Conservation (phyloP, 1,284 basidiomycete species). For the Trichosporon faecale region DNA sequence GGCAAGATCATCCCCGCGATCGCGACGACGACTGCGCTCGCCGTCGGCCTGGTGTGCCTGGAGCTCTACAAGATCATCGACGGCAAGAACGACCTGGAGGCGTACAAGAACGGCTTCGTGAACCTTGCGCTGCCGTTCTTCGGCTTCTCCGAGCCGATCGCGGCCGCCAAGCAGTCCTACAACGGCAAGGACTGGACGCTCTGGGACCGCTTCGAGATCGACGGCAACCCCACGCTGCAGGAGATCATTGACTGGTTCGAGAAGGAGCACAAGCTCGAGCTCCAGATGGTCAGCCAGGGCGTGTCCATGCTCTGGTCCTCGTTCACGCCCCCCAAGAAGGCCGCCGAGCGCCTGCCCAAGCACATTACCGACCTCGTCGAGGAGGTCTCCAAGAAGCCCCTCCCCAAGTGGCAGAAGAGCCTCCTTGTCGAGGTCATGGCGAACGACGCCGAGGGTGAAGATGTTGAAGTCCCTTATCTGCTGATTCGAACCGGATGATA, state of each 20-base stretch:
- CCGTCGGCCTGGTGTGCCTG: constrained; percentile 91
- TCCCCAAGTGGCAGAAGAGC: constrained; percentile 74
- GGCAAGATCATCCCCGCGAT: constrained; percentile 99
- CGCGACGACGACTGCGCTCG: constrained; percentile 93
- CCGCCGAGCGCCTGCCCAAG: constrained; percentile 81
- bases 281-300: constrained; percentile 94
- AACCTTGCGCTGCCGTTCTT: constrained; percentile 99
- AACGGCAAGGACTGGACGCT: constrained; percentile 89
- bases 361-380: constrained; percentile 88
- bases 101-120: constrained; percentile 98
- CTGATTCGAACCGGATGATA: no score
- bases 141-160: constrained; percentile 97
- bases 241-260: constrained; percentile 85
- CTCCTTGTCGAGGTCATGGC: constrained; percentile 93
- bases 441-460: constrained; percentile 79
- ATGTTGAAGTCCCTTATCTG: constrained; percentile 48
- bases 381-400: constrained; percentile 86
- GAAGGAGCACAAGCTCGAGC: constrained; percentile 77
- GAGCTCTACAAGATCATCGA: constrained; percentile 99
- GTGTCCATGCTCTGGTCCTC: constrained; percentile 98
- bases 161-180: constrained; percentile 83
- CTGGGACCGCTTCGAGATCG: constrained; percentile 96
- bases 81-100: constrained; percentile 85
- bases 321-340: constrained; percentile 88
- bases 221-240: constrained; percentile 80